phyloP scores from a whole-genome alignment of 2,329 filamentous ascomycete species.

The Penicillium sp. region DNA sequence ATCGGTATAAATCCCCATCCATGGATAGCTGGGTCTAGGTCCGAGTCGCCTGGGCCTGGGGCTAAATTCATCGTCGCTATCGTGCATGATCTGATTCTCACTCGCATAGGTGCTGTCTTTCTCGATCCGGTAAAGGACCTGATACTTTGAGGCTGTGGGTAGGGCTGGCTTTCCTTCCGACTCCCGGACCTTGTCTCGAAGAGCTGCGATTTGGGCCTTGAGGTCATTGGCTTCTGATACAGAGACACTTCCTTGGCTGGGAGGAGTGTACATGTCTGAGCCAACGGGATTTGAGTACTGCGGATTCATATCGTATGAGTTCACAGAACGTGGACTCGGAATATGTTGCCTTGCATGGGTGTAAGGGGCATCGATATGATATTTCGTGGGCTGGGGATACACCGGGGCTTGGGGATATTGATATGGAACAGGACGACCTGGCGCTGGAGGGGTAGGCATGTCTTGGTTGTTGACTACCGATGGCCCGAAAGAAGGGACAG shows the following conservation, averaged over 20 bases:
- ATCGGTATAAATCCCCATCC: conserved; percentile 3
- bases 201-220: not conserved
- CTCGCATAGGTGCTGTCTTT: not conserved
- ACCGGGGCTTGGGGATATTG: not conserved
- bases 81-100: not conserved
- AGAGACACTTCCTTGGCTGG: not conserved
- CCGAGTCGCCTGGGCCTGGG: not conserved
- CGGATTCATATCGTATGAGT: not conserved
- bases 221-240: conserved; percentile 1
- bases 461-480: not conserved
- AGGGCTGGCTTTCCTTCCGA: not conserved
- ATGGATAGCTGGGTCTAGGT: not conserved
- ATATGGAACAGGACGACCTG: not conserved
- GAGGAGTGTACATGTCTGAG: not conserved
- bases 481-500: not conserved
- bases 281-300: not conserved
- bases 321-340: not conserved
- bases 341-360: not conserved
- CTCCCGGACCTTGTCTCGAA: conserved; percentile 2
- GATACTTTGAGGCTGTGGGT: not conserved
- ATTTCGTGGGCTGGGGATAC: not conserved
- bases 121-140: conserved; percentile 4
- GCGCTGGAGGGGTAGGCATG: no score
- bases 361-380: no score
- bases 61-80: not conserved